Conservation (phyloP, 2,329 filamentous ascomycete species). For the Hypocreales sp. region DNA sequence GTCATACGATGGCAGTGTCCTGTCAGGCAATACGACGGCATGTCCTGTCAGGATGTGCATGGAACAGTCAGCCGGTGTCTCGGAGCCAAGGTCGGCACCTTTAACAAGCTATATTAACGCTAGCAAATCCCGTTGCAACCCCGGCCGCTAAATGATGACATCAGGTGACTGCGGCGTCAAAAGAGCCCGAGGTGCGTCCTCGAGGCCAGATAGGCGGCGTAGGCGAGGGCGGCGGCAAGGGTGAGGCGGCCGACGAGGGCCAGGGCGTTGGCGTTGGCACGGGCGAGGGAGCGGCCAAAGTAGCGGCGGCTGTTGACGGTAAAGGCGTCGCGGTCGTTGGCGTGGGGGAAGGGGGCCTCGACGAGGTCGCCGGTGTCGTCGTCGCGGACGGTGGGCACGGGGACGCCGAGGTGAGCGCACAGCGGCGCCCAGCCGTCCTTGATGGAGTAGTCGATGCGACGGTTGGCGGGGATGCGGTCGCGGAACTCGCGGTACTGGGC, state of each 20-base stretch:
- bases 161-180: too few species aligned
- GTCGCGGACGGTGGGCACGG: slow-evolving; percentile 18
- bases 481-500: slow-evolving; percentile 20
- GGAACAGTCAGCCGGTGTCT: too few species aligned
- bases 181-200: slow-evolving; percentile 17
- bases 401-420: slow-evolving; percentile 21
- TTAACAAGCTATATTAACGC: too few species aligned
- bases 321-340: slow-evolving; percentile 16
- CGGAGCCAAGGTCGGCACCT: too few species aligned
- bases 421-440: slow-evolving; percentile 25
- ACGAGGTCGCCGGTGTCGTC: slow-evolving; percentile 13
- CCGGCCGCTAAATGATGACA: too few species aligned
- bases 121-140: too few species aligned
- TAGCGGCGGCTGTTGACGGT: slow-evolving; percentile 3
- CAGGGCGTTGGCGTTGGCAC: slow-evolving; percentile 12
- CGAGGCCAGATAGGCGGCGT: slow-evolving; percentile 13
- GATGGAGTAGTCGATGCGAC: slow-evolving; percentile 22
- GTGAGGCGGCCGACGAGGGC: slow-evolving; percentile 9
- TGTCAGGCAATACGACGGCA: too few species aligned
- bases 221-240: slow-evolving; percentile 11
- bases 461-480: slow-evolving; percentile 15
- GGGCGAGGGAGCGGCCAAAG: slow-evolving; percentile 4
- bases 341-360: slow-evolving; percentile 15
- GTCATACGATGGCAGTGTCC: too few species aligned
- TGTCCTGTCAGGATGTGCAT: too few species aligned